These are phyloP conservation scores for Fusarium nanum DNA, from an alignment of 2,329 filamentous ascomycete species.

Conservation along the genomic window DNA sequence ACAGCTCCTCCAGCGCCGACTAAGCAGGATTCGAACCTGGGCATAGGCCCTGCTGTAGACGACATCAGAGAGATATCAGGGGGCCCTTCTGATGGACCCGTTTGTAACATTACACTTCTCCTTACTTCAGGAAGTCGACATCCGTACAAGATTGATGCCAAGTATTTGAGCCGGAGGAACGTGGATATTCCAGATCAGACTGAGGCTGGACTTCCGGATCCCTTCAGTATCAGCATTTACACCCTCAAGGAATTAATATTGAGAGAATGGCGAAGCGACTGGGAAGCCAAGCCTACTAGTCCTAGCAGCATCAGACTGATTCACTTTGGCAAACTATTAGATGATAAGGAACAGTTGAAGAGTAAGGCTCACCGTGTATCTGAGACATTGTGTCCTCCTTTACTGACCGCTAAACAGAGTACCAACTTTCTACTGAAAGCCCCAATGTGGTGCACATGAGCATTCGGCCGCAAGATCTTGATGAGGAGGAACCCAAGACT, in stretches of 20 bases:
- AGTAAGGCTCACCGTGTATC: constrained; percentile 65
- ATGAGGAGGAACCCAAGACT: constrained; percentile 81
- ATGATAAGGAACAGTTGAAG: constrained; percentile 86
- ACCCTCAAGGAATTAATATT: constrained; percentile 94
- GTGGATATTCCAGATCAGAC: constrained; percentile 78
- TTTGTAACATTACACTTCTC: constrained; percentile 83
- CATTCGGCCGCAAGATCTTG: constrained; percentile 85
- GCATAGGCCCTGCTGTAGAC: constrained; percentile 59
- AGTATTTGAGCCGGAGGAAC: constrained; percentile 83
- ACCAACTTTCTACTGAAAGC: constrained; percentile 77
- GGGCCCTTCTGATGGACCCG: constrained; percentile 51
- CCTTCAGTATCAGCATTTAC: constrained; percentile 91
- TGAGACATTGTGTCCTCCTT: neutral
- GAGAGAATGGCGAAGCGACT: constrained; percentile 91
- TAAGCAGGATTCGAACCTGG: constrained; percentile 54
- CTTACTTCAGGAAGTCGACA: constrained; percentile 85
- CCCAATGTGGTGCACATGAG: constrained; percentile 96
- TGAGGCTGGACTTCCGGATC: constrained; percentile 73
- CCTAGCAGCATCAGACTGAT: constrained; percentile 92
- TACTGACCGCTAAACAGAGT: constrained; percentile 69
- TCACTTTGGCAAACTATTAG: constrained; percentile 88
- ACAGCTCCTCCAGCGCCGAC: constrained; percentile 44
- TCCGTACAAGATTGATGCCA: constrained; percentile 89
- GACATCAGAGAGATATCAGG: constrained; percentile 54
- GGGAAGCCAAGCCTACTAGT: constrained; percentile 87